Conservation (phyloP, 495 filamentous ascomycete genomes). For the Chaetomium fimeti region DNA sequence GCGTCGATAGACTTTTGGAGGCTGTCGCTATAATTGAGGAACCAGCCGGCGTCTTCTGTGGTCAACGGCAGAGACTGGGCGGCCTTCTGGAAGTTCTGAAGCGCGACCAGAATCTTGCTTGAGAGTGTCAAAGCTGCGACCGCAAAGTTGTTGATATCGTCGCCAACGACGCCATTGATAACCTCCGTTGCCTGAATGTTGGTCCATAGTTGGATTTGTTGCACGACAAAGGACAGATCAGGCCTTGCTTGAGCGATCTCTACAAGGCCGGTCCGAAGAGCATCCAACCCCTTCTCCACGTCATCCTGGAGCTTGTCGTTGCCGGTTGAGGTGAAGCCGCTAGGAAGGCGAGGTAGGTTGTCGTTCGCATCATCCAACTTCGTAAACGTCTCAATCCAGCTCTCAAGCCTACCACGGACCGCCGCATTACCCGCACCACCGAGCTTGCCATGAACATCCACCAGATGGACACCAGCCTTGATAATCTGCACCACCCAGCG, state of each 20-base stretch:
- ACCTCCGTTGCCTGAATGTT: constrained; percentile 21
- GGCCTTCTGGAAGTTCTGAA: constrained; percentile 65
- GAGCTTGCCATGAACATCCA: constrained; percentile 62
- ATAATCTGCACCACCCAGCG: constrained; percentile 47
- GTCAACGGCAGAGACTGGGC: constrained; percentile 46
- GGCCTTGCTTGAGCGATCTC: constrained; percentile 49
- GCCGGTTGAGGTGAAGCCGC: constrained; percentile 49
- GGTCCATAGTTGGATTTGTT: constrained; percentile 58
- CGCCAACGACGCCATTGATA: constrained; percentile 22
- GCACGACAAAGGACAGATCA: constrained; percentile 60
- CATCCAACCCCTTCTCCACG: constrained; percentile 44
- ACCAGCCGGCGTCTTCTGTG: constrained; percentile 60
- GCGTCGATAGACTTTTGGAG: constrained; percentile 57
- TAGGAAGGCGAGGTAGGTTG: constrained; percentile 54
- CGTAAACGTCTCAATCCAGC: constrained; percentile 51
- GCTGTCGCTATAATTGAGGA: constrained; percentile 58
- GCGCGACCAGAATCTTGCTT: constrained; percentile 64
- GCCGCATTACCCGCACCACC: constrained; percentile 48
- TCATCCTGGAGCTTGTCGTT: constrained; percentile 47
- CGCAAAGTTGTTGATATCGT: constrained; percentile 32
- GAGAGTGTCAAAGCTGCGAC: constrained; percentile 59
- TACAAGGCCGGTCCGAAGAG: constrained; percentile 47
- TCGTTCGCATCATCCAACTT: constrained; percentile 39
- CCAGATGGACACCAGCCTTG: constrained; percentile 43
- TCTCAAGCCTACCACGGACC: constrained; percentile 45